These are phyloP conservation scores for Magnaporthales sp. DNA, from an alignment of 2,329 filamentous ascomycete species.

Conservation along the genomic window DNA sequence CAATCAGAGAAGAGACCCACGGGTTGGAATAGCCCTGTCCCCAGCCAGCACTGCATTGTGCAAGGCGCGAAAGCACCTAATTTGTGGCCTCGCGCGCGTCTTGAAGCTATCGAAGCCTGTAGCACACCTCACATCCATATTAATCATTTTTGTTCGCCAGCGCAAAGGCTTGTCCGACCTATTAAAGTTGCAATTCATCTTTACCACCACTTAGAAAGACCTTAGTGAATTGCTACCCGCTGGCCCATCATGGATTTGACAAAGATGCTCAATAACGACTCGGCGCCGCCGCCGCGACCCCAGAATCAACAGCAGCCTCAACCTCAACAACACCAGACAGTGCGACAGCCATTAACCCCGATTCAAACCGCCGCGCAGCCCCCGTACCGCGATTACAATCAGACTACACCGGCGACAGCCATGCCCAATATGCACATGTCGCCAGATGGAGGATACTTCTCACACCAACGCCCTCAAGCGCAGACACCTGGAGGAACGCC, in stretches of 20 bases:
- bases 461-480: conserved; percentile 15
- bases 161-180: not conserved
- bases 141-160: not conserved
- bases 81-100: not conserved
- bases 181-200: not conserved
- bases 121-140: not conserved
- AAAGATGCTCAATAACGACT: conserved; percentile 46
- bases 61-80: not conserved
- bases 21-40: not conserved
- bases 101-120: conserved; percentile 1
- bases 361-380: conserved; percentile 33
- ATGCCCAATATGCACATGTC: conserved; percentile 32
- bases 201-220: not conserved
- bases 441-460: conserved; percentile 30
- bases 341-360: conserved; percentile 24
- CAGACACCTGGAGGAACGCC: conserved; percentile 18
- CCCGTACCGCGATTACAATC: conserved; percentile 41
- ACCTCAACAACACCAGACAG: conserved; percentile 15
- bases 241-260: conserved; percentile 37
- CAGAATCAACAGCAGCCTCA: conserved; percentile 15
- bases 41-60: not conserved
- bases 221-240: not conserved
- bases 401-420: conserved; percentile 34
- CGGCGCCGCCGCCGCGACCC: conserved; percentile 22
- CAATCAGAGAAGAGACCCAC: not conserved